These are phyloP conservation scores for Metschnikowia shivogae DNA, from an alignment of 805 yeast species.

Conservation along the genomic window DNA sequence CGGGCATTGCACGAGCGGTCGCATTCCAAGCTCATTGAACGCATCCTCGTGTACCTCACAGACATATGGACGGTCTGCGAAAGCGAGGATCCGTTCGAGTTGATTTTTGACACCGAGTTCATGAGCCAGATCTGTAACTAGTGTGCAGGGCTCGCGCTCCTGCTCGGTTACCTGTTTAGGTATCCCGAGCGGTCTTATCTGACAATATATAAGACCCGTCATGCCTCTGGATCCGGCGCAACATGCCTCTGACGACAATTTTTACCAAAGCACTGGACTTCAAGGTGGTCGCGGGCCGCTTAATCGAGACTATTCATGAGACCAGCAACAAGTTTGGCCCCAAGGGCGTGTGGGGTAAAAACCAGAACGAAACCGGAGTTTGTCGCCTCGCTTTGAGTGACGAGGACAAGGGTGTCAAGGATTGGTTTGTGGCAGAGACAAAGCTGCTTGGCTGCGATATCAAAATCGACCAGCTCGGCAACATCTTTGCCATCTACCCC, in stretches of 20 bases:
- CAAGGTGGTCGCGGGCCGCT: slow-evolving; percentile 22
- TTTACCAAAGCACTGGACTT: slow-evolving; percentile 5
- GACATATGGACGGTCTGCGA: slow-evolving; percentile 13
- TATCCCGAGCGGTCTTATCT: slow-evolving; percentile 1
- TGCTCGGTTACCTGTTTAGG: slow-evolving; percentile 1
- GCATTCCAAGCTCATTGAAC: slow-evolving; percentile 9
- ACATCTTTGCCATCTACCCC: slow-evolving; percentile 61
- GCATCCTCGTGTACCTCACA: slow-evolving; percentile 10
- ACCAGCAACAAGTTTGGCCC: slow-evolving; percentile 60
- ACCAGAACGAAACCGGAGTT: slow-evolving; percentile 59
- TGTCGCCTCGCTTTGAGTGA: slow-evolving; percentile 61
- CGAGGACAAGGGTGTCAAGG: slow-evolving; percentile 58
- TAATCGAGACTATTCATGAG: slow-evolving; percentile 56
- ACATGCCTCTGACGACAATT: slow-evolving; percentile 10
- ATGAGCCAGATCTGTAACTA: slow-evolving; percentile 13
- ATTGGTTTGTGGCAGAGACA: slow-evolving; percentile 59
- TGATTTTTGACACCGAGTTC: slow-evolving; percentile 13
- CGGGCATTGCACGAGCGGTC: slow-evolving; percentile 4
- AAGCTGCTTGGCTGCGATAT: slow-evolving; percentile 52
- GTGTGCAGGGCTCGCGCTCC: not conserved
- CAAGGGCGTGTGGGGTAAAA: slow-evolving; percentile 56
- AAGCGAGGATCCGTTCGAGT: slow-evolving; percentile 14
- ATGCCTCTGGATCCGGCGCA: not conserved
- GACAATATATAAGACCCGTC: not conserved
- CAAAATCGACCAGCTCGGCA: slow-evolving; percentile 62